phyloP scores from a whole-genome alignment of 768 basidiomycete species.

The Kockovaella imperatae region DNA sequence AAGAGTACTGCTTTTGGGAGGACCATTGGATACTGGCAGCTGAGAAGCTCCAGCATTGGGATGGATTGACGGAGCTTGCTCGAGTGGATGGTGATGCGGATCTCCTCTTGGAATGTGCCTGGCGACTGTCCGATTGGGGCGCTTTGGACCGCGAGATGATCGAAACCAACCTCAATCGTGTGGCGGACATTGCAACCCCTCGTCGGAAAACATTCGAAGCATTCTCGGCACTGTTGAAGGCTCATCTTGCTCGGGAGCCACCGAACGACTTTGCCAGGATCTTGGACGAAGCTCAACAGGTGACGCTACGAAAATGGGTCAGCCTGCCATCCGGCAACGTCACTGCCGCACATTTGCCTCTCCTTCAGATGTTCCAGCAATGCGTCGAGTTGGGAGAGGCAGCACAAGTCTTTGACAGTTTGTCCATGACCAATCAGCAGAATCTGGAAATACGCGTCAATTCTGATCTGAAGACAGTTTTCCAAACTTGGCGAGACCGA shows the following conservation, averaged over 20 bases:
- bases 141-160: slow-evolving; percentile 59
- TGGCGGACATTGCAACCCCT: slow-evolving; percentile 83
- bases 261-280: slow-evolving; percentile 71
- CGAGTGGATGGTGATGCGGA: slow-evolving; percentile 84
- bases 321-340: slow-evolving; percentile 75
- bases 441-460: slow-evolving; percentile 92
- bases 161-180: slow-evolving; percentile 66
- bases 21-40: slow-evolving; percentile 97
- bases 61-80: slow-evolving; percentile 82
- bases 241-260: slow-evolving; percentile 70
- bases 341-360: slow-evolving; percentile 84
- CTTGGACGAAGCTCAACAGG: slow-evolving; percentile 92
- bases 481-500: slow-evolving; percentile 94
- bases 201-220: slow-evolving; percentile 97
- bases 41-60: slow-evolving; percentile 98
- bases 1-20: slow-evolving; percentile 96
- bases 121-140: slow-evolving; percentile 83
- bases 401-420: slow-evolving; percentile 75
- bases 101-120: slow-evolving; percentile 85
- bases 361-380: slow-evolving; percentile 96
- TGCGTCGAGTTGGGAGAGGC: slow-evolving; percentile 97
- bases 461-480: slow-evolving; percentile 81
- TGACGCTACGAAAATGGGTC: slow-evolving; percentile 92
- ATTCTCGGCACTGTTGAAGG: slow-evolving; percentile 77
- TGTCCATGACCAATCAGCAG: slow-evolving; percentile 72